phyloP scores from a whole-genome alignment of 352 stramenopile genomes.

The Peronospora farinosa region DNA sequence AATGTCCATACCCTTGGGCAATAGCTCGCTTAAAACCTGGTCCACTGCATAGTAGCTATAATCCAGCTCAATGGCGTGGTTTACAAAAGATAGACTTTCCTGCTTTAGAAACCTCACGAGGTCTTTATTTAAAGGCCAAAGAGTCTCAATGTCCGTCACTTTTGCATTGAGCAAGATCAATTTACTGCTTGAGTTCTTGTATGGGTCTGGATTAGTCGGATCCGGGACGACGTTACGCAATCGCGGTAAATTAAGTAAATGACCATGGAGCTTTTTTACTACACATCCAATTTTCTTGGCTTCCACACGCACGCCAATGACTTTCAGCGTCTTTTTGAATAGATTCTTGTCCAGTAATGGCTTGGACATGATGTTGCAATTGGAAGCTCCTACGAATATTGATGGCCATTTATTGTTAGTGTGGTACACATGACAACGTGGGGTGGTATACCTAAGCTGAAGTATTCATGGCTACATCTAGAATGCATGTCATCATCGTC shows the following conservation, averaged over 20 bases:
- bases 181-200: constrained; percentile 62
- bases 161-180: constrained; percentile 65
- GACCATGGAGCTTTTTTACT: constrained; percentile 62
- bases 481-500: too few relatives aligned
- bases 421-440: constrained; percentile 10
- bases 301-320: constrained; percentile 68
- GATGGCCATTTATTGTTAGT: constrained; percentile 13
- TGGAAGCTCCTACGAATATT: not conserved
- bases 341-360: constrained; percentile 56
- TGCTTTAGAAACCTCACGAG: constrained; percentile 47
- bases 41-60: constrained; percentile 77
- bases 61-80: constrained; percentile 65
- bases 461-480: constrained; percentile 4
- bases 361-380: constrained; percentile 16
- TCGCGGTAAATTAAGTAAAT: constrained; percentile 64
- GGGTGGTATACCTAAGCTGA: too few relatives aligned
- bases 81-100: constrained; percentile 56
- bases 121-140: constrained; percentile 44
- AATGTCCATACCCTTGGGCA: constrained; percentile 80
- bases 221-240: constrained; percentile 73
- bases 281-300: constrained; percentile 76
- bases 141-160: constrained; percentile 47
- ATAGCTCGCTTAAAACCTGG: constrained; percentile 72
- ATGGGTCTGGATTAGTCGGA: constrained; percentile 50
- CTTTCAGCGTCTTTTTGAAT: constrained; percentile 64